Conservation (phyloP, 768 basidiomycete species). For the Cystoderma amianthinum region DNA sequence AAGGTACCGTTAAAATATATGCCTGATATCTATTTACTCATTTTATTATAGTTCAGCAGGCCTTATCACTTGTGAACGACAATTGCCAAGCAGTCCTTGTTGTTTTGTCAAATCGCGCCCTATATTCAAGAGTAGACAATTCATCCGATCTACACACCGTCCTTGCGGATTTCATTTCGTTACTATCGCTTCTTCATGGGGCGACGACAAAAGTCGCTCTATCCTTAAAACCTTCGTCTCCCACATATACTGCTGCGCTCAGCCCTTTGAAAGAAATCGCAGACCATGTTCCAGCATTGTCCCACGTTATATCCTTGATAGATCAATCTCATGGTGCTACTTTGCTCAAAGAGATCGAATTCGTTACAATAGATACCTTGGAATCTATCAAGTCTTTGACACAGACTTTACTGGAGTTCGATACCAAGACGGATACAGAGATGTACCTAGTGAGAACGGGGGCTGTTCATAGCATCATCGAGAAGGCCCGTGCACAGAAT, state of each 20-base stretch:
- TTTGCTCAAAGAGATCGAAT: constrained; percentile 35
- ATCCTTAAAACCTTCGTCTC: constrained; percentile 50
- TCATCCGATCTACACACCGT: constrained; percentile 29
- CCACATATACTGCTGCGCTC: constrained; percentile 43
- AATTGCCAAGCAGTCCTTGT: constrained; percentile 30
- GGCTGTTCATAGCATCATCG: constrained; percentile 55
- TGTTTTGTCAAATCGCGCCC: constrained; percentile 9
- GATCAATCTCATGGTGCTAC: constrained; percentile 36
- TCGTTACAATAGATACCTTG: constrained; percentile 33
- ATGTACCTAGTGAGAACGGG: constrained; percentile 53
- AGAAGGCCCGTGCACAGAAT: constrained; percentile 34
- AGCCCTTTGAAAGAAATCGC: constrained; percentile 48
- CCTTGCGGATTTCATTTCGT: constrained; percentile 47
- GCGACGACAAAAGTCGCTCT: constrained; percentile 58
- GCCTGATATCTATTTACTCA: too few species aligned
- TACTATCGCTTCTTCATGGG: constrained; percentile 51
- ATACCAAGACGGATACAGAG: constrained; percentile 5
- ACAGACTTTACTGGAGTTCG: constrained; percentile 31
- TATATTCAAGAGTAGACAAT: constrained; percentile 6
- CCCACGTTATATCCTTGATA: constrained; percentile 43
- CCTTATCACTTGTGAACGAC: constrained; percentile 17
- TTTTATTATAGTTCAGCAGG: too few species aligned
- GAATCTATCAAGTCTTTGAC: constrained; percentile 35
- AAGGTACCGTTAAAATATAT: too few species aligned
- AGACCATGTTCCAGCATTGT: constrained; percentile 38